A percentile compares a stretch with the other conserved stretches of the same genome.
Conservation (phyloP, 768 basidiomycete species). For the Leccinellum albellum region DNA sequence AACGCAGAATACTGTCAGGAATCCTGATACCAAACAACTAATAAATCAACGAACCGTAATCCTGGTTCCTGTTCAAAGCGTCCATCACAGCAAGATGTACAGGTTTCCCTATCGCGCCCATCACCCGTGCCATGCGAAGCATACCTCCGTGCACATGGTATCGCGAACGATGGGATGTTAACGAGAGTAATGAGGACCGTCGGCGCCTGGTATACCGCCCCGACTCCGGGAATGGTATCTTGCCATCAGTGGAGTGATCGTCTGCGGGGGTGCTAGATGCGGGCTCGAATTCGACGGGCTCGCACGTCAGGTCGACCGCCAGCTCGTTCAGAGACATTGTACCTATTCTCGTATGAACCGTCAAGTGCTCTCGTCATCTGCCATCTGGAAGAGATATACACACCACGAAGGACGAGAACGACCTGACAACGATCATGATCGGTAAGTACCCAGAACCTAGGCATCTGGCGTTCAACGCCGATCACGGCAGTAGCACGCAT, state of each 20-base stretch:
- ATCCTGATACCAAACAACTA: not conserved
- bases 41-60: conserved; percentile 54
- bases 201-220: conserved; percentile 23
- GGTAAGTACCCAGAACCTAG: conserved; percentile 82
- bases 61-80: conserved; percentile 64
- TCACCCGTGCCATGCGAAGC: conserved; percentile 70
- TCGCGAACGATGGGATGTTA: conserved; percentile 20
- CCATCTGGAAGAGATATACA: conserved; percentile 8
- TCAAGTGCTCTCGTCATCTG: conserved; percentile 1
- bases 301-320: conserved; percentile 81
- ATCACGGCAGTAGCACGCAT: conserved; percentile 59
- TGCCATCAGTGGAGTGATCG: conserved; percentile 29
- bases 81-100: conserved; percentile 72
- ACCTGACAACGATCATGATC: conserved; percentile 73
- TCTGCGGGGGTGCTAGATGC: conserved; percentile 36
- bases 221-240: conserved; percentile 35
- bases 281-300: conserved; percentile 63
- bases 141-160: conserved; percentile 82
- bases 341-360: conserved; percentile 35
- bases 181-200: conserved; percentile 23
- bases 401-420: conserved; percentile 70
- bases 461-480: conserved; percentile 68
- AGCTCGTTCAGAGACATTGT: conserved; percentile 88
- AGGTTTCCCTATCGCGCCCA: conserved; percentile 74
- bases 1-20: conserved; percentile 1